Evolutionary conservation across 2,329 filamentous ascomycete genomes (phyloP), one percentile per base, ranked within the genome.

Genomic region (Trichoderma guizhouense): DNA sequence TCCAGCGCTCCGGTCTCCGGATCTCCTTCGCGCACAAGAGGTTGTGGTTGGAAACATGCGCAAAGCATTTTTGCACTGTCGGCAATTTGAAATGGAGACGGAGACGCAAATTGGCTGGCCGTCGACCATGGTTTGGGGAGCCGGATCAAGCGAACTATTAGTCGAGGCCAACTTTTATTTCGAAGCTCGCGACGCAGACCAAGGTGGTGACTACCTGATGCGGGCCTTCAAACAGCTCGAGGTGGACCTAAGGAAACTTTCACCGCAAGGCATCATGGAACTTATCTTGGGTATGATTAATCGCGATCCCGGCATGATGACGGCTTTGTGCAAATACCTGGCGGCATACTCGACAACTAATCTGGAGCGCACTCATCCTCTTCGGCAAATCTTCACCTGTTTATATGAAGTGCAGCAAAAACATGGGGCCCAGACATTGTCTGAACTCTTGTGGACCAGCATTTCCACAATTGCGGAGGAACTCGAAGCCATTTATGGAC

Each of bases 371-470:
- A 78, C 81, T 5, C 83, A 84, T 72, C 83, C 83, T 1, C 77
- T 84, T 21, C 81, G 83, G 8, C 81, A 81, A 69, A 83, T 84
- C 3, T 84, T 84, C 69, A 79, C 78, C 15, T 82, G 82, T 53
- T 71, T 84, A 28, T 84, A 84, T 74, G 82, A 84, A 47, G 81
- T 84, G 7, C 82, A 84, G 71, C 83, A 84, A 71, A 84, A 84
- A 55, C 83, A 84, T 71, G 83, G 83, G 3, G 78, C 83, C 8
- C 75, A 75, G 3, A 83, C 81, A 9, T 75, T 84, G n/a, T 84
- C 83, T 6, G 82, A 84, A 67, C 75, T 84, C 14, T 76, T 84
- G 2, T 83, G 82, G 82, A 79, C 77, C 51, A 83, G 82, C 64
- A 79, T 82, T 43, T 81, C 83, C 2, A 79, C 80, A 2, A 81